phyloP scores from a whole-genome alignment of 129 eudicot genomes.

The Silybum marianum region DNA sequence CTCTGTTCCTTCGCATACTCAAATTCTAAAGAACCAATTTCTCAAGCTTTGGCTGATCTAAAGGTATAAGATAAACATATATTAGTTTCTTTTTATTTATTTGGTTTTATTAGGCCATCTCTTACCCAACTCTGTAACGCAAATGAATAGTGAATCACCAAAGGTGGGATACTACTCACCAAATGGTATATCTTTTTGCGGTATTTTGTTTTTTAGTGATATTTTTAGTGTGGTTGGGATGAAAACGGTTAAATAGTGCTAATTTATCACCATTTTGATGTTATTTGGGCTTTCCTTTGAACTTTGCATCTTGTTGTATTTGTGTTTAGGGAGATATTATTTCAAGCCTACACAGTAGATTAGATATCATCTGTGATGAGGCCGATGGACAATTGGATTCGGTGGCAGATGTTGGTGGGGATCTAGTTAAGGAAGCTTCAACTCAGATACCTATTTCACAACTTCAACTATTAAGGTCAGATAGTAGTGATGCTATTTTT shows the following conservation, averaged over 20 bases:
- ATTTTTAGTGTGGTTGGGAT: not conserved
- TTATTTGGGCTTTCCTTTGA: too few species aligned
- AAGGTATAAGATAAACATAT: conserved; percentile 49
- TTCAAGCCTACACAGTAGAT: conserved; percentile 71
- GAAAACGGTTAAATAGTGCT: not conserved
- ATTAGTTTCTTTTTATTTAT: not conserved
- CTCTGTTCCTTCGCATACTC: conserved; percentile 71
- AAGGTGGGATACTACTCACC: too few species aligned
- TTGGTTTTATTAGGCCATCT: not conserved
- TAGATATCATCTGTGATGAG: conserved; percentile 86
- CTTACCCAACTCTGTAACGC: not conserved
- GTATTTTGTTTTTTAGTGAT: too few species aligned
- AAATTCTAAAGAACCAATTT: conserved; percentile 74
- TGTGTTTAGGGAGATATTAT: conserved; percentile 81
- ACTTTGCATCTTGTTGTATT: too few species aligned
- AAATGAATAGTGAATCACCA: too few species aligned
- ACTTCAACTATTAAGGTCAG: conserved; percentile 64
- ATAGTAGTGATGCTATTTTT: conserved; percentile 4
- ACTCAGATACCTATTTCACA: conserved; percentile 41
- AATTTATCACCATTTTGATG: not conserved
- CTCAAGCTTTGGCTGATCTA: conserved; percentile 87
- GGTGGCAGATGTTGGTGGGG: conserved; percentile 38
- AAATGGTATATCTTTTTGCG: too few species aligned
- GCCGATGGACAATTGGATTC: conserved; percentile 55
- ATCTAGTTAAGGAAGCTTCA: conserved; percentile 32